Conservation (phyloP, 805 yeast species). For the Hanseniaspora mollemarum region DNA sequence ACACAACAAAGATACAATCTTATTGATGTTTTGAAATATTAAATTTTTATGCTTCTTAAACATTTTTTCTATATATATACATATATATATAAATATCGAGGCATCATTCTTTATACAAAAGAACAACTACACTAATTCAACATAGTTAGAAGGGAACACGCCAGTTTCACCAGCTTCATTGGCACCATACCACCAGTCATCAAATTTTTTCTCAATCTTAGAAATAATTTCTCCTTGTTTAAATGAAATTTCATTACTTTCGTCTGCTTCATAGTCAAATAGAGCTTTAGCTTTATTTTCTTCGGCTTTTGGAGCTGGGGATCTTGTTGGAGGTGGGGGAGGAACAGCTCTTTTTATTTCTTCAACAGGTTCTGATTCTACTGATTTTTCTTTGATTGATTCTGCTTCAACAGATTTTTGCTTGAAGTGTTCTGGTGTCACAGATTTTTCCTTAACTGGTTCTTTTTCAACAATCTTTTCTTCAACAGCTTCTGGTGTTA, state of each 20-base stretch:
- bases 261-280: conserved; percentile 84
- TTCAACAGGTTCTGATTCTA: conserved; percentile 23
- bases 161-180: conserved; percentile 59
- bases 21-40: no score
- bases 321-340: conserved; percentile 27
- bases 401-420: conserved; percentile 21
- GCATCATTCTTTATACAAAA: not conserved
- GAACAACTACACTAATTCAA: conserved; percentile 24
- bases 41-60: no score
- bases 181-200: conserved; percentile 95
- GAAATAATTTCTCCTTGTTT: conserved; percentile 70
- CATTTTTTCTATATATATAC: no score
- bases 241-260: conserved; percentile 81
- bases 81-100: no score
- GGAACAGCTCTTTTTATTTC: conserved; percentile 23
- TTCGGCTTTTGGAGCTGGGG: conserved; percentile 21
- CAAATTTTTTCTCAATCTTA: conserved; percentile 80
- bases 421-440: no score
- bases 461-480: not conserved
- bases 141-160: conserved; percentile 87
- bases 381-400: conserved; percentile 21
- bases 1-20: no score
- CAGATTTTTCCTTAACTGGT: not conserved
- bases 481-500: conserved; percentile 2
- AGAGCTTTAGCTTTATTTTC: conserved; percentile 56